Base-by-base conservation (phyloP, 1,139 yeast genomes). In the Zygoascus meyerae region DNA sequence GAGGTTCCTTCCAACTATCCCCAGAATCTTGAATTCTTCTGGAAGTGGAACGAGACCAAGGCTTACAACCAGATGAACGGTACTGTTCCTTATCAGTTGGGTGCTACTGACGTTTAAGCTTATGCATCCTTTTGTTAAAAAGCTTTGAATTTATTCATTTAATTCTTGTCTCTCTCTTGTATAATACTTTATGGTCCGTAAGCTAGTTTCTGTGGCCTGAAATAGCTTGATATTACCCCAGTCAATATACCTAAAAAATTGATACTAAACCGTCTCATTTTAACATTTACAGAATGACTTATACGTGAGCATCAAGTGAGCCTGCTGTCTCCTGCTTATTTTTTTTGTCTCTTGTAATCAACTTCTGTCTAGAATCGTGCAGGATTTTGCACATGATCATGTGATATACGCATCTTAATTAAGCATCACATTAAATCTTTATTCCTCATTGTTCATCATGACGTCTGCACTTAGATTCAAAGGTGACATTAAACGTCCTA, bases 391-490 rank as follows among this genome's bases (percentile, higher is more conserved):
- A n/a, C n/a, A n/a, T 7, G 26, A 7, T 21, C 26, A 5, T 7
- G 7, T 21, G 6, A 21, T 7, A 4, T 21, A 21, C 26, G 26
- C 7, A 21, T 7, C 7, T 21, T 21, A 21, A 21, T 5, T 21
- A 26, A 2, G 28, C 29, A 35, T 35, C 26, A 5, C 26, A 21
- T 7, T 21, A 21, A 21, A 5, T 21, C 26, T 21, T 21, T 4
- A 21, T 4, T 21, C 4, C 4, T 21, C 7, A 21, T 7, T 7
- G 7, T 5, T 15, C 31, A 40, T n/a, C 9, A 71, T 73, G 77
- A 75, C 70, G 0, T 63, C 73, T 1, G 71, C 69, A 50, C 61
- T 73, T 11, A 52, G 58, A 1, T 73, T 73, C 57, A 73, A 73
- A 53, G 74, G 74, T 14, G 74, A 71, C 40, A 56, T 63, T 18